Percentiles rank a stretch among this genome's conserved stretches.
These are phyloP conservation scores for Quercus mongolica DNA, from an alignment of 306 rosid genomes.

Conservation along the genomic window DNA sequence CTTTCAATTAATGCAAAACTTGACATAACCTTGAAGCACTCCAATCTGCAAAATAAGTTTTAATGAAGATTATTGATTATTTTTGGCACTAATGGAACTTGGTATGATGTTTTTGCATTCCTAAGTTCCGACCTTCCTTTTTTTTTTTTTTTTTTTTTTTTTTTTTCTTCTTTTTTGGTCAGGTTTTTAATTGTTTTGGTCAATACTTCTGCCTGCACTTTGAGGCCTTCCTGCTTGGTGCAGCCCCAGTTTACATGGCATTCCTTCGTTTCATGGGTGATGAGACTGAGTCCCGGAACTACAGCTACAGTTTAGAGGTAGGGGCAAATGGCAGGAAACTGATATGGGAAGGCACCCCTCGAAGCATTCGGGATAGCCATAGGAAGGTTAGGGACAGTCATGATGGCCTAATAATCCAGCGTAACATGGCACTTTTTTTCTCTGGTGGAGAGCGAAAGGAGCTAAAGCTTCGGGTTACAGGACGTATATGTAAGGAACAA, in stretches of 20 bases:
- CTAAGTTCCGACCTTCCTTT: neutral
- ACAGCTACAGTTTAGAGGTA: slow-evolving; percentile 38
- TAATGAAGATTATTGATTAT: neutral
- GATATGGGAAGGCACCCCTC: slow-evolving; percentile 31
- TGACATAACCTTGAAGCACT: neutral
- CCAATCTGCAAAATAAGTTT: neutral
- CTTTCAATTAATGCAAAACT: neutral
- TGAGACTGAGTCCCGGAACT: slow-evolving; percentile 21
- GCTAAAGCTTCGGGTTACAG: slow-evolving; percentile 30
- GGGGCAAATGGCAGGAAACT: slow-evolving; percentile 27
- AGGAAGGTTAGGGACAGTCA: slow-evolving; percentile 24
- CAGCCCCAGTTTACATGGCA: slow-evolving; percentile 36
- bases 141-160: neutral
- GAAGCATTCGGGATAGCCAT: slow-evolving; percentile 26
- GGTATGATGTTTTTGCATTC: neutral
- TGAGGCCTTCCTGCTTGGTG: slow-evolving; percentile 41
- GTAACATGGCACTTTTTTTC: slow-evolving; percentile 33
- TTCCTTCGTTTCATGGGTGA: slow-evolving; percentile 35
- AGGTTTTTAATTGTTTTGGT: slow-evolving; percentile 22
- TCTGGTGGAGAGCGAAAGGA: slow-evolving; percentile 27
- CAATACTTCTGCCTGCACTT: slow-evolving; percentile 41
- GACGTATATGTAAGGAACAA: slow-evolving; percentile 23
- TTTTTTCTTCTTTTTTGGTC: neutral
- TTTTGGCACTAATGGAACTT: neutral
- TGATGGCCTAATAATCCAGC: slow-evolving; percentile 31